Base-by-base conservation (phyloP, 768 basidiomycete species). In the Auricularia sp. region DNA sequence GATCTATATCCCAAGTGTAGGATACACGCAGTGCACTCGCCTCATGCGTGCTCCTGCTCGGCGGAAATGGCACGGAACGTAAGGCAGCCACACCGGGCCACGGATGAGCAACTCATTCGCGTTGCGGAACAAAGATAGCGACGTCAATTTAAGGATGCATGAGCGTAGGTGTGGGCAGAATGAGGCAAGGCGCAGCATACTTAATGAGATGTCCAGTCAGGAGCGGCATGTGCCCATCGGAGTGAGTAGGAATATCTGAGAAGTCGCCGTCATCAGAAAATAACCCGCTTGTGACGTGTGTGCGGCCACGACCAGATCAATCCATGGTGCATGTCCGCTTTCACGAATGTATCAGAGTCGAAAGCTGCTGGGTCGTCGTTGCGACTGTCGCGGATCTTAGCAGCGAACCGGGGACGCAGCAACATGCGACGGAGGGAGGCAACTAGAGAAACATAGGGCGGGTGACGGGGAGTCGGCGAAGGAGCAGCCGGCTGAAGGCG, bases 191-290 rank as follows among this genome's bases (percentile, higher is more conserved):
- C 24, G 24, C 24, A 29, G 24, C 24, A 29, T 29, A 29, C 24
- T 29, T 29, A 29, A 29, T 29, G 24, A 29, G 24, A 29, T 29
- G 24, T 29, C 24, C 24, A 29, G 29, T 65, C 10, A 72, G 65
- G 11, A 18, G 47, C 47, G 16, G 21, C 56, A 58, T 63, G 56
- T 47, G 34, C n/a, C 21, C 36, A 34, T 21, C 24, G 66, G 21
- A 24, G 2, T n/a, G 24, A n/a, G 11, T 11, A 11, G 34, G 35
- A 4, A 42, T 42, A n/a, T 63, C 62, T 4, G 16, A n/a, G 16
- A 39, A 36, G 44, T n/a, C 16, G 24, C 35, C 34, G 39, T 63
- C 42, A 4, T 34, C 21, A 6, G 18, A n/a, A 29, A 63, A 29
- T 4, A 29, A n/a, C 24, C 7, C 39, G 62, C 24, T 11, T 63